These are phyloP conservation scores for Elongisporangium prolatum DNA, from an alignment of 352 stramenopile genomes.

Conservation along the genomic window DNA sequence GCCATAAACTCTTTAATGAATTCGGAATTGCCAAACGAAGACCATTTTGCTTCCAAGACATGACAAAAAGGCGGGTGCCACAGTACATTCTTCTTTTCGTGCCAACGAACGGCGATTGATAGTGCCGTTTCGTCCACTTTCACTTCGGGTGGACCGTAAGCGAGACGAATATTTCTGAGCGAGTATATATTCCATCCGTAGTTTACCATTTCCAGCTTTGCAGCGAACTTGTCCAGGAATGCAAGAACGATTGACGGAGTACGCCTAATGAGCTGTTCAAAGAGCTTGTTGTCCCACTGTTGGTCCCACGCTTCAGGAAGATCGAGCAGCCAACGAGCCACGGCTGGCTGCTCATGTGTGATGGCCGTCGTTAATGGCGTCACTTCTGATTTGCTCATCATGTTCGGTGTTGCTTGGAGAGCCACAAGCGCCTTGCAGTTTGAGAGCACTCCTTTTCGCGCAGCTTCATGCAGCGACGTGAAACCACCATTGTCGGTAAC, in stretches of 20 bases:
- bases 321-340: constrained; percentile 38
- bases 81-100: constrained; percentile 36
- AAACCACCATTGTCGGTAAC: constrained; percentile 33
- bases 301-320: constrained; percentile 22
- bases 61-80: constrained; percentile 44
- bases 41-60: too few species aligned
- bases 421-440: constrained; percentile 43
- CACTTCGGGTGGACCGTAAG: constrained; percentile 48
- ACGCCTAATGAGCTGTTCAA: constrained; percentile 43
- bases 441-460: constrained; percentile 43
- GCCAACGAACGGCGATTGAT: constrained; percentile 29
- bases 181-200: too few species aligned
- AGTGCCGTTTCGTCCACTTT: constrained; percentile 42
- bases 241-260: constrained; percentile 26
- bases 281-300: constrained; percentile 40
- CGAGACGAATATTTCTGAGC: constrained; percentile 24
- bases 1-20: constrained; percentile 45
- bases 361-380: constrained; percentile 40
- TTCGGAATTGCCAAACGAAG: constrained; percentile 39
- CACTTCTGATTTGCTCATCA: constrained; percentile 19
- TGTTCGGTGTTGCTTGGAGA: constrained; percentile 29
- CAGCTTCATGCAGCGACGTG: constrained; percentile 56
- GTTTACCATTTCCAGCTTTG: constrained; percentile 22
- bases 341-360: constrained; percentile 52
- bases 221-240: constrained; percentile 53